A percentile compares a stretch with the other conserved stretches of the same genome.
phyloP scores from a whole-genome alignment of 768 basidiomycete genomes.

The Basidioascus undulatus region DNA sequence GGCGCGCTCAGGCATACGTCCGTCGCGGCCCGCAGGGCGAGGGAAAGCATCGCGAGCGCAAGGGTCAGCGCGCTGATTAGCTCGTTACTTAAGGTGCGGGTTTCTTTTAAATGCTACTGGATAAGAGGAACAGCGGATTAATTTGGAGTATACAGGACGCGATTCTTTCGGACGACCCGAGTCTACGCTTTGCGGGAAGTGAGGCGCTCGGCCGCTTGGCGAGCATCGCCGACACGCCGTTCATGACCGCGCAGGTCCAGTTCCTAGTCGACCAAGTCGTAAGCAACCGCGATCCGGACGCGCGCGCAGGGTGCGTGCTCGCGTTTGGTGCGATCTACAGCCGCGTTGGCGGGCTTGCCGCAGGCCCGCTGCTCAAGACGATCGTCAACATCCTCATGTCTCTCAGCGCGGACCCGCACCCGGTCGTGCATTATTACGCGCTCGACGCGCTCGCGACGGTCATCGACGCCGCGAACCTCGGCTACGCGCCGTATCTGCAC shows the following conservation, averaged over 20 bases:
- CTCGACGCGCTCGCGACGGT: slow-evolving; percentile 63
- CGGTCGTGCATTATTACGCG: slow-evolving; percentile 85
- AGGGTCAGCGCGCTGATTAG: slow-evolving; percentile 15
- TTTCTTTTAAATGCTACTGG: too few species aligned
- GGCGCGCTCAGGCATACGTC: slow-evolving; percentile 26
- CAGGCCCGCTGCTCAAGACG: slow-evolving; percentile 79
- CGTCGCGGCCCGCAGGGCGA: slow-evolving; percentile 11
- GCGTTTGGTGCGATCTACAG: slow-evolving; percentile 80
- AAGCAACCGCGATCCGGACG: slow-evolving; percentile 74
- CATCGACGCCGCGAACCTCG: slow-evolving; percentile 71
- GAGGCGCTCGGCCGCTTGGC: slow-evolving; percentile 74
- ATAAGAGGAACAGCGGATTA: too few species aligned
- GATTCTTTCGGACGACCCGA: slow-evolving; percentile 51
- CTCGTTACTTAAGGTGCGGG: too few species aligned
- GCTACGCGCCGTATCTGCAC: slow-evolving; percentile 69
- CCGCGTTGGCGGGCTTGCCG: slow-evolving; percentile 80
- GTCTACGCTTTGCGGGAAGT: slow-evolving; percentile 52
- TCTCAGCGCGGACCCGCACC: slow-evolving; percentile 83
- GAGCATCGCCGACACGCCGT: slow-evolving; percentile 54
- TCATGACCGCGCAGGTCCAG: slow-evolving; percentile 68
- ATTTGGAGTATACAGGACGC: slow-evolving; percentile 48
- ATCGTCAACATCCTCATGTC: slow-evolving; percentile 89
- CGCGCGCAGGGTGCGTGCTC: slow-evolving; percentile 76
- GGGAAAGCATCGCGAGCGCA: slow-evolving; percentile 12
- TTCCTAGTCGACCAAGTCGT: slow-evolving; percentile 80